Evolutionary conservation across 2,329 filamentous ascomycete genomes (phyloP).

Genomic region (Aspergillus ochraceus): DNA sequence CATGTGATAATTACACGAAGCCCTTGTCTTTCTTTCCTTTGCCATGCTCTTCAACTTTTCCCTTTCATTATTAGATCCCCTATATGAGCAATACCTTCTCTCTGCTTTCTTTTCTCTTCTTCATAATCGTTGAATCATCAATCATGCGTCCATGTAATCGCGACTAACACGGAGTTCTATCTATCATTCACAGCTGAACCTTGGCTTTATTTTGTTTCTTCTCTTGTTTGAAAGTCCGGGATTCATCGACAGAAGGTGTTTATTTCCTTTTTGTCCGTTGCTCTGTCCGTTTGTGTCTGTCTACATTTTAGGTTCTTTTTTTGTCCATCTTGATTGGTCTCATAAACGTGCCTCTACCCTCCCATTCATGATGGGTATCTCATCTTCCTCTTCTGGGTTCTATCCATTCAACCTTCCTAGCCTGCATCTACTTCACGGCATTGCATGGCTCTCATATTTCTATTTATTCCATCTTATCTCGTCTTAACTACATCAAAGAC

Average conservation of each 20-base stretch:
- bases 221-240: conserved; percentile 3
- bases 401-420: background rate
- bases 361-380: background rate
- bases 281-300: background rate
- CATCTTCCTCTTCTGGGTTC: background rate
- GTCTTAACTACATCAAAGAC: background rate
- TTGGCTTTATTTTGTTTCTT: background rate
- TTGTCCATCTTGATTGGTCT: background rate
- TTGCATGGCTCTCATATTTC: background rate
- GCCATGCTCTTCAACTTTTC: conserved; percentile 1
- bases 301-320: background rate
- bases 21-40: background rate
- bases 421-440: background rate
- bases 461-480: background rate
- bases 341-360: background rate
- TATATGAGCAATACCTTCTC: background rate
- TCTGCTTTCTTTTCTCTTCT: background rate
- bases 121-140: background rate
- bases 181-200: background rate
- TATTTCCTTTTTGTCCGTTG: background rate
- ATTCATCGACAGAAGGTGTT: background rate
- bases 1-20: conserved; percentile 59
- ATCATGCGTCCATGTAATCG: background rate
- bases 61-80: background rate
- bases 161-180: background rate